phyloP scores from a whole-genome alignment of 75 land plant genomes.

The Adiantum capillusveneris region DNA sequence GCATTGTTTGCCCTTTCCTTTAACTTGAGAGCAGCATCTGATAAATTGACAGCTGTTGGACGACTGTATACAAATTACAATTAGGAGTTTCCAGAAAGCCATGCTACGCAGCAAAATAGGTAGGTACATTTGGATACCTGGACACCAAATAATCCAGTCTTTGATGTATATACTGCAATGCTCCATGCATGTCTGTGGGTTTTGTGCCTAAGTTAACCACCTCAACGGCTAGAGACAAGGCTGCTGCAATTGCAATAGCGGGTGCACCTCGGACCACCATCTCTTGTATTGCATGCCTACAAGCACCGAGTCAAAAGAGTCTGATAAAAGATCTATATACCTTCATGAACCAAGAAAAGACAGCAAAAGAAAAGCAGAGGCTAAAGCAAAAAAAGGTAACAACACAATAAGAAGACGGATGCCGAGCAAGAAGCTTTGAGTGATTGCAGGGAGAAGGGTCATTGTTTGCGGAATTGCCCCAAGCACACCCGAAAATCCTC shows the following conservation, averaged over 20 bases:
- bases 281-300: constrained; percentile 79
- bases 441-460: too few relatives aligned
- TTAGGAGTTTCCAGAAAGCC: not conserved
- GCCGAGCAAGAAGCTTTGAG: too few relatives aligned
- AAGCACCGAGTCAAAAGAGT: too few relatives aligned
- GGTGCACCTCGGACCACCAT: constrained; percentile 99
- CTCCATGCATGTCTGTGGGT: constrained; percentile 41
- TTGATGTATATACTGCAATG: constrained; percentile 41
- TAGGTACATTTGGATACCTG: constrained; percentile 34
- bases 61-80: constrained; percentile 46
- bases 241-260: constrained; percentile 95
- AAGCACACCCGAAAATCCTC: too few relatives aligned
- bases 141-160: constrained; percentile 85
- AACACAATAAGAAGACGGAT: too few relatives aligned
- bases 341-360: too few relatives aligned
- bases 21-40: constrained; percentile 82
- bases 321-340: too few relatives aligned
- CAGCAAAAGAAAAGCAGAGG: too few relatives aligned
- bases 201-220: constrained; percentile 32
- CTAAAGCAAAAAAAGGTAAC: too few relatives aligned
- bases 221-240: constrained; percentile 90
- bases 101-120: too few relatives aligned
- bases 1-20: constrained; percentile 5
- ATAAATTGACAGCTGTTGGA: constrained; percentile 96
- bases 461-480: too few relatives aligned